Base-by-base conservation (phyloP, 306 rosid genomes). In the Heteromeles arbutifolia region DNA sequence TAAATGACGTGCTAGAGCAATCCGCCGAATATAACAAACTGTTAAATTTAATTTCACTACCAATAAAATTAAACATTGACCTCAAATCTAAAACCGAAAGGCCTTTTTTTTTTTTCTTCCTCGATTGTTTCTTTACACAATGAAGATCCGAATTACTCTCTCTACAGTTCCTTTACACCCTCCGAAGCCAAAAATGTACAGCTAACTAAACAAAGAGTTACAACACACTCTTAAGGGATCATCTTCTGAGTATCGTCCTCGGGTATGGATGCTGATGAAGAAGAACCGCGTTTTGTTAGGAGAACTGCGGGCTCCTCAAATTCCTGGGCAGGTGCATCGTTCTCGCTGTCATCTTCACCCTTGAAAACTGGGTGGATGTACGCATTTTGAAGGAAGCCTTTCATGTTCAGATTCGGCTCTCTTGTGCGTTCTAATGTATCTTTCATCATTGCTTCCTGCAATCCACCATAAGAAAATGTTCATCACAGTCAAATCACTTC, bases 381-480 rank as follows among this genome's bases (percentile, higher is more conserved):
- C 12, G 96, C 93, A 83, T 43, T 85, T 66, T 86, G 97, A 25
- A 95, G 91, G 85, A 95, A 90, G 73, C 84, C 88, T 85, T 95
- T 95, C 86, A 89, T 41, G 72, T 92, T 90, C 57, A 92, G 78
- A 82, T 89, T 89, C 31, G 99, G 99, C 81, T 96, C 99, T 75
- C 86, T 82, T 11, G 90, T 77, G 18, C 87, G 95, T 85, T 96
- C 99, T 79, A 96, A 73, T 19, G 97, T 96, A 70, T 87, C 99
- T 82, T 95, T 95, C 90, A 87, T 91, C 98, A 88, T 89, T 74
- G 99, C 99, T 84, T 96, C 98, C 99, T 96, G 84, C 72, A 75
- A 73, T 18, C 58, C 59, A 66, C 69, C 50, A 39, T n/a, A 79
- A 19, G 9, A 29, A 63, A 63, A 28, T 3, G 29, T 59, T 28